These are phyloP conservation scores for Alternaria ethzedia DNA, from an alignment of 2,329 filamentous ascomycete genomes.

Conservation along the genomic window DNA sequence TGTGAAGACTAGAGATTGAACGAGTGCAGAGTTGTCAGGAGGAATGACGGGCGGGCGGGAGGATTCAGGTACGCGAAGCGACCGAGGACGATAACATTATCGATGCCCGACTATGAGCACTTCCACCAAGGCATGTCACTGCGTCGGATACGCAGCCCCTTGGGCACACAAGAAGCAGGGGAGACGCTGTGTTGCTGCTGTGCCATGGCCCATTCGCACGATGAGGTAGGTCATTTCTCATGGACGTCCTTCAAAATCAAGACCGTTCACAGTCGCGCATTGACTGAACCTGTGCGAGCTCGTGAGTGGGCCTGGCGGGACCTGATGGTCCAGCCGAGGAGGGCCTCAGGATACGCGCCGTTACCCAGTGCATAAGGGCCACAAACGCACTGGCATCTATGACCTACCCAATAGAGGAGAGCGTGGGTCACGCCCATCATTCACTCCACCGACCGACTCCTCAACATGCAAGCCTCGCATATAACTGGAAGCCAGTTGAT, in stretches of 20 bases:
- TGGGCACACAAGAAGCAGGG: slow-evolving; percentile 4
- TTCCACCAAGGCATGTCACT: neutral
- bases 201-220: neutral
- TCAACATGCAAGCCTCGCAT: slow-evolving; percentile 12
- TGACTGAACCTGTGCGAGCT: neutral
- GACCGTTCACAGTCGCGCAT: neutral
- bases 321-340: neutral
- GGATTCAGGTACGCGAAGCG: slow-evolving; percentile 16
- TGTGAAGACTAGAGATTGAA: slow-evolving; percentile 12
- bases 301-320: neutral
- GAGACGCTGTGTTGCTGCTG: neutral
- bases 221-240: neutral
- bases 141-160: neutral
- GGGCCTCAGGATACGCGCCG: slow-evolving; percentile 18
- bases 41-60: slow-evolving; percentile 15
- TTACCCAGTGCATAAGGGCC: slow-evolving; percentile 11
- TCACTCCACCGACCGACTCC: slow-evolving; percentile 6
- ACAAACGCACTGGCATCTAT: slow-evolving; percentile 14
- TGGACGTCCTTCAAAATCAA: neutral
- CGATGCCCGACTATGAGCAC: neutral
- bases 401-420: slow-evolving; percentile 9
- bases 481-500: slow-evolving; percentile 1
- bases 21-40: slow-evolving; percentile 17
- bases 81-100: neutral
- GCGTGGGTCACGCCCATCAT: slow-evolving; percentile 7